Evolutionary conservation across 495 filamentous ascomycete species (phyloP).

Genomic region (Xylaria nigripes): DNA sequence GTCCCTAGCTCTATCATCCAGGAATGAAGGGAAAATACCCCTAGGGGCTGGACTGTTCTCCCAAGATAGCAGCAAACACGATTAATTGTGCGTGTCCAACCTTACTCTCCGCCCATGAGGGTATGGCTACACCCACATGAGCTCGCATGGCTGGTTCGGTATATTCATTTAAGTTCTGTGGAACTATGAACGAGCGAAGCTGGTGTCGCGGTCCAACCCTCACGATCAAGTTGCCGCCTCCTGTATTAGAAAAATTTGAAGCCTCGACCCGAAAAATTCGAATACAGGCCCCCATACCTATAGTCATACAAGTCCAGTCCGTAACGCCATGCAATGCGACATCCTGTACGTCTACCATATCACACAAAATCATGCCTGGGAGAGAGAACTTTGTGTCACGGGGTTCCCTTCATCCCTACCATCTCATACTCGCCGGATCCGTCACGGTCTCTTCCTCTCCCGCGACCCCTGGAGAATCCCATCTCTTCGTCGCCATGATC

Average conservation of each 20-base stretch:
- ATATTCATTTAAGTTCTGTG: background rate
- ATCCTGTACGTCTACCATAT: background rate
- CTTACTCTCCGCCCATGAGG: background rate
- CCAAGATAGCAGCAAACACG: background rate
- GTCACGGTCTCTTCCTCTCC: slow-evolving; percentile 47
- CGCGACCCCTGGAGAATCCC: slow-evolving; percentile 43
- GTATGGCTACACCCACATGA: background rate
- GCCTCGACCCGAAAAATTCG: background rate
- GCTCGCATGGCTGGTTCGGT: background rate
- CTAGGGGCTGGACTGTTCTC: background rate
- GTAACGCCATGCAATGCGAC: slow-evolving; percentile 13
- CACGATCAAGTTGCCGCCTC: background rate
- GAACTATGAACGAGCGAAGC: background rate
- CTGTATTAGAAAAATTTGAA: background rate
- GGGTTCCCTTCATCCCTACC: slow-evolving; percentile 40
- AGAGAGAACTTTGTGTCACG: slow-evolving; percentile 3
- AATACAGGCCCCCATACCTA: background rate
- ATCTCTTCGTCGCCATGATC: slow-evolving; percentile 39
- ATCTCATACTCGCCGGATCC: slow-evolving; percentile 73
- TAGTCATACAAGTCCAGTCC: slow-evolving; percentile 7
- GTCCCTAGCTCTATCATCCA: background rate
- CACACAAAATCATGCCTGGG: background rate
- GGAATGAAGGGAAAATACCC: background rate
- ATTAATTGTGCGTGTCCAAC: background rate
- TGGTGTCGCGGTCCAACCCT: background rate